Evolutionary conservation across 371 early-diverging fungal genomes (phyloP).

Genomic region (Rhizopus microsporus): DNA sequence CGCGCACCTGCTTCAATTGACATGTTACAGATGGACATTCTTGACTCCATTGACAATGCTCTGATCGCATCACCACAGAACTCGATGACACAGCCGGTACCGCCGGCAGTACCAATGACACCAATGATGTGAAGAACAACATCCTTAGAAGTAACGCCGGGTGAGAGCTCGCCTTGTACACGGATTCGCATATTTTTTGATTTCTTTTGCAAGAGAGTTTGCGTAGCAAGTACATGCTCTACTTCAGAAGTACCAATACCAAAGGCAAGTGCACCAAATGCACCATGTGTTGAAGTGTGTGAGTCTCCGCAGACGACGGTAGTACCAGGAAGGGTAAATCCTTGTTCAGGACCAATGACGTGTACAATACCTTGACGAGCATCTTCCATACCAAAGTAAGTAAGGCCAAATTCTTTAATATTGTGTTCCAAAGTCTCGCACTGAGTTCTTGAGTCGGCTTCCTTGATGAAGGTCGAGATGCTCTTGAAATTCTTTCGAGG

Average conservation of each 20-base stretch:
- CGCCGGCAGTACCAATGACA: conserved; percentile 72
- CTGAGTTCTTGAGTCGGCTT: conserved; percentile 63
- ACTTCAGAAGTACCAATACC: conserved; percentile 78
- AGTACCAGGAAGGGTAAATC: conserved; percentile 71
- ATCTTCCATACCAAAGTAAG: conserved; percentile 69
- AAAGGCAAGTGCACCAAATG: conserved; percentile 74
- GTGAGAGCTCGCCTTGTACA: conserved; percentile 51
- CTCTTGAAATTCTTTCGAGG: conserved; percentile 55
- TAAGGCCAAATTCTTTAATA: conserved; percentile 63
- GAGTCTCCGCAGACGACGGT: conserved; percentile 76
- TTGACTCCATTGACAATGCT: conserved; percentile 60
- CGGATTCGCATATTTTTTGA: conserved; percentile 69
- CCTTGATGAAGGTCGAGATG: conserved; percentile 62
- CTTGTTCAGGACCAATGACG: conserved; percentile 78
- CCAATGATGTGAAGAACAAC: conserved; percentile 70
- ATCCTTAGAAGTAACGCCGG: conserved; percentile 69
- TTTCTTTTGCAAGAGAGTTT: conserved; percentile 68
- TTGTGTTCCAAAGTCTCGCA: conserved; percentile 69
- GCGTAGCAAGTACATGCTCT: conserved; percentile 74
- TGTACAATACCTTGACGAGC: conserved; percentile 73
- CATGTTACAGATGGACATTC: conserved; percentile 79
- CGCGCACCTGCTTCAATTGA: conserved; percentile 75
- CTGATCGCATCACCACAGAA: conserved; percentile 55
- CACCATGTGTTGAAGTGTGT: conserved; percentile 75
- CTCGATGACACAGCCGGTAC: conserved; percentile 72